Evolutionary conservation across 495 filamentous ascomycete species (phyloP).

Genomic region (Penicillium egyptiacum): DNA sequence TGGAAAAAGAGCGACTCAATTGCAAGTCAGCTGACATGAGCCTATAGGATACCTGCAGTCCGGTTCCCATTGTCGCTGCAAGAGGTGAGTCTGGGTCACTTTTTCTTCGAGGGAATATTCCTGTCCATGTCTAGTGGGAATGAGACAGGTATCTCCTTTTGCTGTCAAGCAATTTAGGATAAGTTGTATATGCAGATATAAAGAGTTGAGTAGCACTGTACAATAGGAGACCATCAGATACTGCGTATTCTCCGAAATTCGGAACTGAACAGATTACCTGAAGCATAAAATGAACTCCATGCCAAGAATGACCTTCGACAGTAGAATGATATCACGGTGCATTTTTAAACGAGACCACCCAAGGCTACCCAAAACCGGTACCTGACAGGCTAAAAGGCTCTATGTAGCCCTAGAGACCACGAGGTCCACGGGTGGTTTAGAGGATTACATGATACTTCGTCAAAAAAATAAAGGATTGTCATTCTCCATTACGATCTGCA

Average conservation of each 20-base stretch:
- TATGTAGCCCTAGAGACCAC: background rate
- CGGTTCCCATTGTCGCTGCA: slow-evolving; percentile 22
- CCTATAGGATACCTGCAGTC: slow-evolving; percentile 20
- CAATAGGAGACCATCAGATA: background rate
- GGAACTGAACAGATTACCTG: background rate
- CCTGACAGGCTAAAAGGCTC: slow-evolving; percentile 18
- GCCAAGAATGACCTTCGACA: background rate
- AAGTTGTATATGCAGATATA: background rate
- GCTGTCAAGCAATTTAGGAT: background rate
- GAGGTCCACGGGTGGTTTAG: background rate
- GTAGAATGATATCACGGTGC: slow-evolving; percentile 22
- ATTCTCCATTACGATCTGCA: slow-evolving; percentile 24
- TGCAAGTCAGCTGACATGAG: slow-evolving; percentile 28
- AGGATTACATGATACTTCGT: background rate
- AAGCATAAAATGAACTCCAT: slow-evolving; percentile 5
- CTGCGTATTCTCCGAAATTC: background rate
- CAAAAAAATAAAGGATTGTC: slow-evolving; percentile 8
- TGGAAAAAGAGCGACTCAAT: background rate
- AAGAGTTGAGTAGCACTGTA: background rate
- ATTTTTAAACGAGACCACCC: slow-evolving; percentile 20
- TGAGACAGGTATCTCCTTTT: background rate
- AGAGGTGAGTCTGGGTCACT: slow-evolving; percentile 6
- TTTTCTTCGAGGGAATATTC: background rate
- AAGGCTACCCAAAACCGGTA: slow-evolving; percentile 12
- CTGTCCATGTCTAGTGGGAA: background rate